phyloP scores from a whole-genome alignment of 176 grass and related monocot species.

The Oryza nivara region DNA sequence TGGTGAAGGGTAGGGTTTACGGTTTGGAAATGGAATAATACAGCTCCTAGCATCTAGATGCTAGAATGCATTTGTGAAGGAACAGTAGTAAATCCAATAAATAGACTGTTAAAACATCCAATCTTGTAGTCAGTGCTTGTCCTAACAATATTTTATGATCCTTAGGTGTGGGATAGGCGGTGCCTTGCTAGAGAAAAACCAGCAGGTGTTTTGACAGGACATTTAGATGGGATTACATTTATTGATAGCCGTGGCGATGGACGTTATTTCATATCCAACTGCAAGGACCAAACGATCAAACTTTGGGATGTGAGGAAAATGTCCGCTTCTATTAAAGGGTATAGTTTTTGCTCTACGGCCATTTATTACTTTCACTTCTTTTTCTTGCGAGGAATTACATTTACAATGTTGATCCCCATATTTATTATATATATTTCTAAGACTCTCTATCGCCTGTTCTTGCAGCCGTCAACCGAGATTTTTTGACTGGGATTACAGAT shows the following conservation, averaged over 20 bases:
- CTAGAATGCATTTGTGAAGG: constrained; percentile 17
- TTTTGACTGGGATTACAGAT: constrained; percentile 84
- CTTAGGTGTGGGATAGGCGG: constrained; percentile 92
- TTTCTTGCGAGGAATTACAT: background rate
- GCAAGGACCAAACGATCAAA: constrained; percentile 97
- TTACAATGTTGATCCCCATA: background rate
- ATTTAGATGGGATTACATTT: constrained; percentile 91
- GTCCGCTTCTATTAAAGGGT: constrained; percentile 54
- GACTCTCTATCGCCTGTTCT: background rate
- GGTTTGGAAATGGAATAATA: constrained; percentile 26
- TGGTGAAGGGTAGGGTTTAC: constrained; percentile 3
- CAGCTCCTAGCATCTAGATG: constrained; percentile 7
- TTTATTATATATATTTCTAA: background rate
- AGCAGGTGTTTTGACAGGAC: constrained; percentile 77
- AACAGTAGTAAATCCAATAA: constrained; percentile 11
- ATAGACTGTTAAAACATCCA: background rate
- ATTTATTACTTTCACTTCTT: background rate
- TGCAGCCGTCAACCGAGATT: constrained; percentile 49
- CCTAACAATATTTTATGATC: constrained; percentile 30
- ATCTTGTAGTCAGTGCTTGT: background rate
- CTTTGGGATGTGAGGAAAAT: constrained; percentile 98
- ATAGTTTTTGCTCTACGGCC: constrained; percentile 23
- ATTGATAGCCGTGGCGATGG: constrained; percentile 93
- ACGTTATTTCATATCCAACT: constrained; percentile 88
- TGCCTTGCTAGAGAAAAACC: constrained; percentile 62